Conservation (phyloP, 495 filamentous ascomycete species). For the Sporormia fimetaria region DNA sequence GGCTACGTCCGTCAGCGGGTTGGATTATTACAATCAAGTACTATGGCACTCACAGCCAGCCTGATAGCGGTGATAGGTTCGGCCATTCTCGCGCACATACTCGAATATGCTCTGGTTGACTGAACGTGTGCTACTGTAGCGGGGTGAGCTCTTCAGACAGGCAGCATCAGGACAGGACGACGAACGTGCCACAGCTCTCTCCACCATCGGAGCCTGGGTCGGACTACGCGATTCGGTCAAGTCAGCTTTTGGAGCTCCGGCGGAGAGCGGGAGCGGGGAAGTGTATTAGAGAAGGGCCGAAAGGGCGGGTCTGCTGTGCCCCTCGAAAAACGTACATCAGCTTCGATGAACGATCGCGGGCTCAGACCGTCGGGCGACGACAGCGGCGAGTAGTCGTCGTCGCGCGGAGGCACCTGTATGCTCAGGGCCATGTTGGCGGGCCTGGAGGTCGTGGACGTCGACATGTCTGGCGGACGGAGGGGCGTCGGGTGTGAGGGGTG, state of each 20-base stretch:
- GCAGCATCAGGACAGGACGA: constrained; percentile 7
- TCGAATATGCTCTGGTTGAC: constrained; percentile 30
- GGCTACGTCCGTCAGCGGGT: constrained; percentile 19
- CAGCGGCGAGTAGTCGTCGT: constrained; percentile 14
- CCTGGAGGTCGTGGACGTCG: constrained; percentile 3
- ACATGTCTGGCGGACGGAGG: constrained; percentile 2
- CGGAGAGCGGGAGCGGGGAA: not conserved
- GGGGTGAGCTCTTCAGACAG: constrained; percentile 12
- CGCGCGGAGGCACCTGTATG: constrained; percentile 17
- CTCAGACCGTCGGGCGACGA: constrained; percentile 23
- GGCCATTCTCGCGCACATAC: constrained; percentile 28
- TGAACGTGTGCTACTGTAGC: constrained; percentile 28
- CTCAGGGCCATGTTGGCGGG: constrained; percentile 23
- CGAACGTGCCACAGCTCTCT: constrained; percentile 26
- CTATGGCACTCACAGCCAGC: constrained; percentile 20
- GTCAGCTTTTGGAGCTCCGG: constrained; percentile 16
- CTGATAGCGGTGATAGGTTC: constrained; percentile 28
- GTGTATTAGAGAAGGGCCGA: not conserved
- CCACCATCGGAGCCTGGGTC: constrained; percentile 21
- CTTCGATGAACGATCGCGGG: constrained; percentile 23
- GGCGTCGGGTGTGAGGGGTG: no score
- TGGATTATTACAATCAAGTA: not conserved
- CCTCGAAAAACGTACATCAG: constrained; percentile 23
- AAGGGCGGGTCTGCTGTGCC: not conserved
- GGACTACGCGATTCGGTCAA: constrained; percentile 14